phyloP scores from a whole-genome alignment of 495 filamentous ascomycete species.

The Daldinia childiae region DNA sequence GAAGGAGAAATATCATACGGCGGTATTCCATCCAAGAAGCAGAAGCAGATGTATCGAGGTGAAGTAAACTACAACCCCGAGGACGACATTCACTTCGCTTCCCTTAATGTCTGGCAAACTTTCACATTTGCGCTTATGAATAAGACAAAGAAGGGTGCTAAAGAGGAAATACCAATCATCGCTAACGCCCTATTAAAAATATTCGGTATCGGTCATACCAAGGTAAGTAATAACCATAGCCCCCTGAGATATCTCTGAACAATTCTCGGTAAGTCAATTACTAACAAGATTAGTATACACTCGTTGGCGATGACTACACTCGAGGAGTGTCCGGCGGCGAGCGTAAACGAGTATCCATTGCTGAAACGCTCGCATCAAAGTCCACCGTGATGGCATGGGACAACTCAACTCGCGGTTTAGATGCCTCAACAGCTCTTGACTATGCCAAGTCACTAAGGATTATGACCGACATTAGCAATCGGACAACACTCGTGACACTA shows the following conservation, averaged over 20 bases:
- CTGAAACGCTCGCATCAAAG: conserved; percentile 60
- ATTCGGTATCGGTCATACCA: conserved; percentile 84
- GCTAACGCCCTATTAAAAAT: conserved; percentile 75
- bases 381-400: conserved; percentile 67
- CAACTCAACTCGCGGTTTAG: conserved; percentile 83
- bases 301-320: conserved; percentile 86
- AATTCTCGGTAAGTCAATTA: not conserved
- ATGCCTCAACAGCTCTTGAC: conserved; percentile 81
- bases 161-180: conserved; percentile 72
- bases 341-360: conserved; percentile 66
- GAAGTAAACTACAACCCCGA: conserved; percentile 87
- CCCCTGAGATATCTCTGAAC: too few species aligned
- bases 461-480: conserved; percentile 83
- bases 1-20: conserved; percentile 79
- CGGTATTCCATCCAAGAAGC: conserved; percentile 75
- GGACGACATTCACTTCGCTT: conserved; percentile 82
- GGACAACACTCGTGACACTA: conserved; percentile 83
- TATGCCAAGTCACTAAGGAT: conserved; percentile 80
- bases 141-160: conserved; percentile 81
- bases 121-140: conserved; percentile 84
- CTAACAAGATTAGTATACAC: conserved; percentile 63
- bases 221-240: conserved; percentile 33
- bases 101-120: conserved; percentile 81
- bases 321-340: conserved; percentile 75
- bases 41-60: conserved; percentile 74